A percentile compares a stretch with the other conserved stretches of the same genome.
Evolutionary conservation across 345 rosid species (phyloP).

Genomic region (Psidium guajava): DNA sequence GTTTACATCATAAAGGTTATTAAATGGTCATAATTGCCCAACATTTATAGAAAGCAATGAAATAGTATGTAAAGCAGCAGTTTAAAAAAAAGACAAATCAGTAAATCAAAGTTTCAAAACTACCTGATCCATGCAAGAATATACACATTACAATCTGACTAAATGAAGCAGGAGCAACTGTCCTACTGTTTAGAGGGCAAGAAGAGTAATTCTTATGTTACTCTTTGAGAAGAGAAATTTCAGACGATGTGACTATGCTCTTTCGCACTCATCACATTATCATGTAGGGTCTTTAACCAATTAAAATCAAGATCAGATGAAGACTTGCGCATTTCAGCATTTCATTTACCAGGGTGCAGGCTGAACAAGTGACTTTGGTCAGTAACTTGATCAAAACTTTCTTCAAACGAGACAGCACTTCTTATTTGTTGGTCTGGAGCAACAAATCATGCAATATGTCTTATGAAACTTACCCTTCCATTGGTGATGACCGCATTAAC

Average conservation of each 20-base stretch:
- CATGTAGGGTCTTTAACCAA: not conserved
- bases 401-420: not conserved
- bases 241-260: not conserved
- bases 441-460: not conserved
- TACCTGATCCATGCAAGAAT: not conserved
- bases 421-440: not conserved
- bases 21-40: not conserved
- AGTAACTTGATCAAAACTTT: not conserved
- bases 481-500: constrained; percentile 73
- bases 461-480: constrained; percentile 64
- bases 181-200: not conserved
- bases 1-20: not conserved
- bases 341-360: not conserved
- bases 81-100: not conserved
- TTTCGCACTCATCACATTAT: not conserved
- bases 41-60: not conserved
- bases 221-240: not conserved
- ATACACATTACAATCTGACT: not conserved
- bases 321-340: not conserved
- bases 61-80: not conserved
- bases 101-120: not conserved
- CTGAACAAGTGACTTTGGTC: not conserved
- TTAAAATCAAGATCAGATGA: not conserved
- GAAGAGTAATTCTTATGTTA: not conserved
- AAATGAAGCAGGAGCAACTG: not conserved